Evolutionary conservation across 495 filamentous ascomycete genomes (phyloP).

Genomic region (Penicillium desertorum): DNA sequence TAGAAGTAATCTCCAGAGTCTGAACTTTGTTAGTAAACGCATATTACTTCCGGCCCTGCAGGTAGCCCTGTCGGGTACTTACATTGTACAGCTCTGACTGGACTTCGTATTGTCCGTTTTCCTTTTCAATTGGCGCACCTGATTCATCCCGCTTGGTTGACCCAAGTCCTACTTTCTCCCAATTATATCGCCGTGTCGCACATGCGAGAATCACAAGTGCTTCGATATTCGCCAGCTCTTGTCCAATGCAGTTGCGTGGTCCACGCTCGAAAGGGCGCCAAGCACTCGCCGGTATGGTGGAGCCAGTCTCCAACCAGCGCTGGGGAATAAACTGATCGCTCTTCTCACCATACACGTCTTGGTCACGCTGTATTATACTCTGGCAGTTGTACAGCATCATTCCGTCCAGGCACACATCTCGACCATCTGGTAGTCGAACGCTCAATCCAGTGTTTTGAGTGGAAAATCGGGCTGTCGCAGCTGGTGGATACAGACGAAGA

Average conservation of each 20-base stretch:
- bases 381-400: conserved; percentile 29
- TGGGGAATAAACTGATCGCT: conserved; percentile 23
- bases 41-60: background rate
- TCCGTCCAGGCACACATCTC: background rate
- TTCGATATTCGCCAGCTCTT: conserved; percentile 49
- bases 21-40: conserved; percentile 1
- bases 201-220: conserved; percentile 40
- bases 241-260: conserved; percentile 51
- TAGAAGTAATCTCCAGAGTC: conserved; percentile 22
- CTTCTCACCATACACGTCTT: conserved; percentile 18
- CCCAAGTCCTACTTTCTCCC: conserved; percentile 34
- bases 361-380: conserved; percentile 24
- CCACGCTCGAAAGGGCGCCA: conserved; percentile 52
- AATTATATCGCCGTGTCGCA: conserved; percentile 40
- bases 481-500: conserved; percentile 44
- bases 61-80: conserved; percentile 2
- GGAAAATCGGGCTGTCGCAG: conserved; percentile 38
- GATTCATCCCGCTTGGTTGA: conserved; percentile 26
- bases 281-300: conserved; percentile 28
- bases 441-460: conserved; percentile 26
- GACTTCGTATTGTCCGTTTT: conserved; percentile 43
- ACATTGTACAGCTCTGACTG: conserved; percentile 47
- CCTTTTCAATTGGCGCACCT: conserved; percentile 28
- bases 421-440: conserved; percentile 20
- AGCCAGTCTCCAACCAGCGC: conserved; percentile 23